phyloP scores from a whole-genome alignment of 2,329 filamentous ascomycete genomes.

The Drechslerella stenobrocha region DNA sequence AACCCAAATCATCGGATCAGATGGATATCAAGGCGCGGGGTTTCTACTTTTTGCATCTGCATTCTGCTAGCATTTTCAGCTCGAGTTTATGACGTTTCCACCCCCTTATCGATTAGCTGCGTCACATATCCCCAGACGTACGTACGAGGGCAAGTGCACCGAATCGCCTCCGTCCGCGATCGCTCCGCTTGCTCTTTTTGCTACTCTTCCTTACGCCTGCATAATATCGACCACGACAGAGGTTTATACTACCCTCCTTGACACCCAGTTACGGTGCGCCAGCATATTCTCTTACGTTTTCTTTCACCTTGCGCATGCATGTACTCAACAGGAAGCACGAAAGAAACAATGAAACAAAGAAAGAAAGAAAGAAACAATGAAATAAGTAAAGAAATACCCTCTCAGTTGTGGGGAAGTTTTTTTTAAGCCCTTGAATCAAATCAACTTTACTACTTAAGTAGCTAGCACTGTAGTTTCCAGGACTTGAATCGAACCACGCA shows the following conservation, averaged over 20 bases:
- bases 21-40: too few species aligned
- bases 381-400: neutral
- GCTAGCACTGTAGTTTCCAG: too few species aligned
- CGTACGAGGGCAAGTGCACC: too few species aligned
- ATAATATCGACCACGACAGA: slow-evolving; percentile 40
- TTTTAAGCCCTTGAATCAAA: slow-evolving; percentile 1
- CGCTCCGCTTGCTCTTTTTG: too few species aligned
- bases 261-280: slow-evolving; percentile 48
- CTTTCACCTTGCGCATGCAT: slow-evolving; percentile 16
- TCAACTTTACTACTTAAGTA: too few species aligned
- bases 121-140: neutral
- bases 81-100: too few species aligned
- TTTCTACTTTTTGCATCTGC: too few species aligned
- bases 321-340: slow-evolving; percentile 16
- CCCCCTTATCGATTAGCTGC: too few species aligned
- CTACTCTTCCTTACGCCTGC: slow-evolving; percentile 13
- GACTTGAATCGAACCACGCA: too few species aligned
- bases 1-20: neutral
- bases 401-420: too few species aligned
- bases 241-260: slow-evolving; percentile 10
- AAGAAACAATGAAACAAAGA: slow-evolving; percentile 23
- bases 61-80: too few species aligned
- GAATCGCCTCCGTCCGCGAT: too few species aligned
- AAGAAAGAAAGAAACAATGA: slow-evolving; percentile 24
- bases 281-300: slow-evolving; percentile 17